A percentile compares a stretch with the other conserved stretches of the same genome.
Conservation (phyloP, 2,329 filamentous ascomycete genomes). For the Phialophora tarda region DNA sequence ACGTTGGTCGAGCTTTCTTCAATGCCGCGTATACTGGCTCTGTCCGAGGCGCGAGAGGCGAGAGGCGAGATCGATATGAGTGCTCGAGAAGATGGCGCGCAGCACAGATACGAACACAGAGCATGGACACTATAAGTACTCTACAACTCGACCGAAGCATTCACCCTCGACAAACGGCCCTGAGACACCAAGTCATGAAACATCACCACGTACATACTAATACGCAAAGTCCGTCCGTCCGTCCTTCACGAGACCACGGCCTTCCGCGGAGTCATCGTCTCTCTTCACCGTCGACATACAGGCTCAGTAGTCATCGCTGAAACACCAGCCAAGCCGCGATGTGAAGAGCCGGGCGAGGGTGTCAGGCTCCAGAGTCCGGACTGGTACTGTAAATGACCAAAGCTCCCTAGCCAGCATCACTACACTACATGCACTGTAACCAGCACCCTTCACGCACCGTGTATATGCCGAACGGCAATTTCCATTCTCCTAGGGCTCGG, state of each 20-base stretch:
- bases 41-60: too few relatives aligned
- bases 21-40: neutral
- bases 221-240: neutral
- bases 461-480: neutral
- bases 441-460: neutral
- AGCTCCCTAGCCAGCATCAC: neutral
- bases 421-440: too few relatives aligned
- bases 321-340: neutral
- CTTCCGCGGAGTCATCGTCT: neutral
- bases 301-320: neutral
- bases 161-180: neutral
- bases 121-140: too few relatives aligned
- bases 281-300: neutral
- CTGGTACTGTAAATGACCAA: neutral
- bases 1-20: neutral
- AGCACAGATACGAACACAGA: neutral
- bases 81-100: neutral
- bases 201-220: neutral
- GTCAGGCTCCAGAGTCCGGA: neutral
- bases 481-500: too few relatives aligned
- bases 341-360: neutral
- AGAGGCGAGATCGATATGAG: neutral
- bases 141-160: neutral
- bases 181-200: neutral
- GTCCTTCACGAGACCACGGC: neutral